Evolutionary conservation across 176 grass and related monocot genomes (phyloP), one percentile per base, ranked within the genome.

Genomic region (Aegilops speltoides): DNA sequence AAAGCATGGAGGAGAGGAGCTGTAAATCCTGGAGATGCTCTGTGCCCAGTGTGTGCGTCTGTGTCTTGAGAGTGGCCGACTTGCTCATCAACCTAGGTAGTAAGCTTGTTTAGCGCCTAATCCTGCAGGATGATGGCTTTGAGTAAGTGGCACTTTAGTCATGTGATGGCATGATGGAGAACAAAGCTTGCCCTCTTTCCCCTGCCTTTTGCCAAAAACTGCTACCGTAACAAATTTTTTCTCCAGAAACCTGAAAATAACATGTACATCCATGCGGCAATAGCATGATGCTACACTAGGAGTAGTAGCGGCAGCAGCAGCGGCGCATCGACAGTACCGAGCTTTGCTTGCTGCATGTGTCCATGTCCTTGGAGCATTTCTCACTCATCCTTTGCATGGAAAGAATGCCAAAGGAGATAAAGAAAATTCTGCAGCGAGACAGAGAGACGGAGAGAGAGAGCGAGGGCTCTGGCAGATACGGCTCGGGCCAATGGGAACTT

Each of bases 401-500:
- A 89, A 68, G 77, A 33, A 24, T 77, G 11, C 15, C 64, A 13
- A 3, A 50, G 10, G 4, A 3, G 52, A 68, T 43, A 72, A 69
- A 54, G 1, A 88, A 88, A 71, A 71, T 33, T 31, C 4, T 8
- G 43, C 28, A 19, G 67, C 32, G 43, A 66, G 78, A 73, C 41
- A 22, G 60, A 24, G 60, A 43, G 41, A 12, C 7, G 37, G 20
- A 6, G 26, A 16, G 64, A 23, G 59, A 1, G 41, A 56, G 83
- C 29, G 31, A 13, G 59, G 43, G 37, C 6, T 9, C 37, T 38
- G 37, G 37, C 37, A 77, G 83, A 68, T 81, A 81, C 62, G 70
- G 11, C 19, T 4, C 14, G 11, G 15, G 70, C 83, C 88, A 77
- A 90, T 70, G 34, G 76, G 78, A 86, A 77, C 88, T 76, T 40